phyloP scores from a whole-genome alignment of 768 basidiomycete species.

The Pleurotus pulmonarius region DNA sequence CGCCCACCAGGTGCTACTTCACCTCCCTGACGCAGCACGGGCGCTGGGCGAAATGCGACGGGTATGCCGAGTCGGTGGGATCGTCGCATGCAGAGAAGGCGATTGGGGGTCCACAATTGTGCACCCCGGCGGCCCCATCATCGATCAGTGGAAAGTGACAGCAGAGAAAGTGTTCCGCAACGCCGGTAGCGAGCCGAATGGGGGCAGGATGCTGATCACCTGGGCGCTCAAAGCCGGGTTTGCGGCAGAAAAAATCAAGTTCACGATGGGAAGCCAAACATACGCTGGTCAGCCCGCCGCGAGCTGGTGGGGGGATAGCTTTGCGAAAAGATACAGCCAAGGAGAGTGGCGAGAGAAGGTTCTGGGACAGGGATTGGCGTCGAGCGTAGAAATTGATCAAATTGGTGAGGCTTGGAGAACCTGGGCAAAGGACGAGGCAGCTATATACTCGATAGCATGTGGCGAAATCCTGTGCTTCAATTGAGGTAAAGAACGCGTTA shows the following conservation, averaged over 20 bases:
- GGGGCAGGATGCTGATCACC: neutral
- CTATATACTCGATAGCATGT: slow-evolving; percentile 4
- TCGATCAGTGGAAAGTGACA: neutral
- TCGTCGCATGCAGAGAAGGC: slow-evolving; percentile 41
- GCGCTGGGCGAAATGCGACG: slow-evolving; percentile 44
- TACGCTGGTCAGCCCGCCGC: neutral
- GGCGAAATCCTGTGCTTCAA: neutral
- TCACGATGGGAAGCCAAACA: slow-evolving; percentile 2
- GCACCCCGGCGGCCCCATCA: neutral
- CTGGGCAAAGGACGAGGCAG: neutral
- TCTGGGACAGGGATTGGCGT: neutral
- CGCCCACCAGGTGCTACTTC: slow-evolving; percentile 47
- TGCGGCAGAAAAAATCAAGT: neutral
- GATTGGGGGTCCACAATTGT: slow-evolving; percentile 23
- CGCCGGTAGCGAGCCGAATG: slow-evolving; percentile 3
- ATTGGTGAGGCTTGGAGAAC: neutral
- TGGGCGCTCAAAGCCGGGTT: slow-evolving; percentile 1
- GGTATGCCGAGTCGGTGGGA: slow-evolving; percentile 40
- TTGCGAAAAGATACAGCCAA: neutral
- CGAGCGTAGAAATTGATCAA: neutral
- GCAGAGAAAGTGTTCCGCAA: neutral
- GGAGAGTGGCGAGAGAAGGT: neutral
- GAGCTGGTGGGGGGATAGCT: slow-evolving; percentile 1
- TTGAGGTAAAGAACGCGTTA: too few species aligned
- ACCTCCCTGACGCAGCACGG: slow-evolving; percentile 35